Conservation (phyloP, 2,329 filamentous ascomycete species). For the Fusarium duplospermum region DNA sequence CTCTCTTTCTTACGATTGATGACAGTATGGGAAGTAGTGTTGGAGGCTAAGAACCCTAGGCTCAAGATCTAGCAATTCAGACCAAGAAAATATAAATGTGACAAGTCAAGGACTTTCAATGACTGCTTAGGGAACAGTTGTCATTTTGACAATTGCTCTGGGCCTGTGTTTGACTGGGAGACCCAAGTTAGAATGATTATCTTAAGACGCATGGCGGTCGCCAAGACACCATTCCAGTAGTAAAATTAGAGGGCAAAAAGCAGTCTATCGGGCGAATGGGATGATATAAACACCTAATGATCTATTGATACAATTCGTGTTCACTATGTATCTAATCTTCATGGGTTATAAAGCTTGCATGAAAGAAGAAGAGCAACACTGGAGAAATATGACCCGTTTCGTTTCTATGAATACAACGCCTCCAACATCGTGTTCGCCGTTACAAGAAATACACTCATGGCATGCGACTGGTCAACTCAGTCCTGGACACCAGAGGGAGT, state of each 20-base stretch:
- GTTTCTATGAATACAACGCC: background rate
- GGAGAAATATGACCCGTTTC: background rate
- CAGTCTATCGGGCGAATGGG: no score
- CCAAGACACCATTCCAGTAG: background rate
- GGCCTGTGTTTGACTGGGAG: background rate
- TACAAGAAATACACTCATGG: background rate
- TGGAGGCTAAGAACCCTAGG: background rate
- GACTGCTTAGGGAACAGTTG: background rate
- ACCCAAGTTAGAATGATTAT: background rate
- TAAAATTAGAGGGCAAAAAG: no score
- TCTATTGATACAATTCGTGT: background rate
- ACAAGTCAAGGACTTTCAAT: background rate
- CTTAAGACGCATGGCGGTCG: background rate
- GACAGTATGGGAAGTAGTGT: background rate
- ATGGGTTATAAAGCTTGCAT: background rate
- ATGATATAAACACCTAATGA: background rate
- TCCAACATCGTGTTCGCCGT: background rate
- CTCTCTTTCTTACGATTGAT: background rate
- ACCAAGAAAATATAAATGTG: background rate
- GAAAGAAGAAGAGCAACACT: background rate
- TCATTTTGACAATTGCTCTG: background rate
- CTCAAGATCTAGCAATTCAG: background rate
- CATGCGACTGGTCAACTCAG: conserved; percentile 18
- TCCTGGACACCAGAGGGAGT: conserved; percentile 46
- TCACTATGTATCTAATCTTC: background rate